phyloP scores from a whole-genome alignment of 1,284 basidiomycete genomes.

The Violaceomyces palustris region DNA sequence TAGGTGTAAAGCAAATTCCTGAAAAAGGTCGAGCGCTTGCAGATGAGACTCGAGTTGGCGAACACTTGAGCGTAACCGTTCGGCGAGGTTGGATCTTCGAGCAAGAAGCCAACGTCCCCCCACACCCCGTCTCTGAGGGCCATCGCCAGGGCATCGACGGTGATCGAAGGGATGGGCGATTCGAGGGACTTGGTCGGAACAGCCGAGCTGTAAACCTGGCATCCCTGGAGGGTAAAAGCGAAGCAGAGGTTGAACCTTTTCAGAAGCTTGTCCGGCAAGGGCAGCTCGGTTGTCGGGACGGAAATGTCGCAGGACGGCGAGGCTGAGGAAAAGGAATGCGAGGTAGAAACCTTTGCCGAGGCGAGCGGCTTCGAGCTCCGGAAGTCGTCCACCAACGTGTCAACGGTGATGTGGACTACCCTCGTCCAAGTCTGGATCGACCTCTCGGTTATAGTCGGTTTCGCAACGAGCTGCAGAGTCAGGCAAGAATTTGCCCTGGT shows the following conservation, averaged over 20 bases:
- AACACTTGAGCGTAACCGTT: background rate
- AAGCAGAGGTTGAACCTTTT: background rate
- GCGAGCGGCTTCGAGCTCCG: background rate
- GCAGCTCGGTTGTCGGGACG: background rate
- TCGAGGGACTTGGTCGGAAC: background rate
- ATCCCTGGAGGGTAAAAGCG: background rate
- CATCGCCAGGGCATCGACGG: constrained; percentile 3
- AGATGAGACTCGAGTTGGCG: constrained; percentile 1
- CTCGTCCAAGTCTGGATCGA: too few species aligned
- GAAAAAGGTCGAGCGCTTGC: background rate
- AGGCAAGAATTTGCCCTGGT: too few species aligned
- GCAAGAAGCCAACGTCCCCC: constrained; percentile 16
- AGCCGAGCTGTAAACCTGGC: background rate
- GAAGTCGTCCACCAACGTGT: background rate
- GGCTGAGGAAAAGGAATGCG: background rate
- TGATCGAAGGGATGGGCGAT: background rate
- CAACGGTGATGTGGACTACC: background rate
- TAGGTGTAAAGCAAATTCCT: too few species aligned
- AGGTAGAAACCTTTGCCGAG: background rate
- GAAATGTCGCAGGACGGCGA: background rate
- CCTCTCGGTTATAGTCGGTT: too few species aligned
- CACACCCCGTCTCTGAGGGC: constrained; percentile 2
- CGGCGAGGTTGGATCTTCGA: constrained; percentile 1
- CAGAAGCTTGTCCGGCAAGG: background rate
- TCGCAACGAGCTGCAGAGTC: too few species aligned